Percentiles rank a stretch among this genome's conserved stretches.
phyloP scores from a whole-genome alignment of 2,329 filamentous ascomycete genomes.

The Lojkania enalia region DNA sequence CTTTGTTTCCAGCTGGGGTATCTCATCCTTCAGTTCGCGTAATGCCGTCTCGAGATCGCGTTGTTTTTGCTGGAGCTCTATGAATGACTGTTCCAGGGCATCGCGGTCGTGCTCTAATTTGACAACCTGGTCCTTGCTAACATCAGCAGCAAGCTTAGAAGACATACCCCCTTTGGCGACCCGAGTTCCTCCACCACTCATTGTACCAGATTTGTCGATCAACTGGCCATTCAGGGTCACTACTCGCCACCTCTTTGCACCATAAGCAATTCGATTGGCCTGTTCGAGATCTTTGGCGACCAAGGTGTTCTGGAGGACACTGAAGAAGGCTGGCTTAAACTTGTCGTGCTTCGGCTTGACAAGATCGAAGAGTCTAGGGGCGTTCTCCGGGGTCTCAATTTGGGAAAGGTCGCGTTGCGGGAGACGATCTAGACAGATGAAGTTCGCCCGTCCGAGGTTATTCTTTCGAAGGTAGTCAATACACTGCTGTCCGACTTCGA shows the following conservation, averaged over 20 bases:
- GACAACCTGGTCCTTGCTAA: conserved; percentile 82
- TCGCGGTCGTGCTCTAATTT: conserved; percentile 90
- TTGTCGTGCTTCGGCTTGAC: conserved; percentile 85
- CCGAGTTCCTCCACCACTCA: conserved; percentile 93
- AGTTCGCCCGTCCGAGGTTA: conserved; percentile 93
- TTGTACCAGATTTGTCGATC: conserved; percentile 97
- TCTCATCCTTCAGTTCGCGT: conserved; percentile 72
- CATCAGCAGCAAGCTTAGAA: conserved; percentile 86
- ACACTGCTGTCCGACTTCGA: conserved; percentile 95
- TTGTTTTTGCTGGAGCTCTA: conserved; percentile 82
- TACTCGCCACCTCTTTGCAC: conserved; percentile 89
- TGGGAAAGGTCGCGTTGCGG: conserved; percentile 74
- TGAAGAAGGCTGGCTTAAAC: conserved; percentile 91
- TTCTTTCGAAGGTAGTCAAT: conserved; percentile 98
- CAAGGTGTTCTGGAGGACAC: conserved; percentile 90
- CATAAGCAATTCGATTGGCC: conserved; percentile 95
- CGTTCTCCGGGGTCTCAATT: conserved; percentile 88
- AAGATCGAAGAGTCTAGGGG: conserved; percentile 89
- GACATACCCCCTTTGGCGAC: conserved; percentile 96
- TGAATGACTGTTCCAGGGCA: conserved; percentile 77
- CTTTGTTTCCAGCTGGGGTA: conserved; percentile 83
- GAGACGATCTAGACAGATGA: conserved; percentile 91
- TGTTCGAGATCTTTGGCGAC: conserved; percentile 93
- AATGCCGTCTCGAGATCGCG: conserved; percentile 75
- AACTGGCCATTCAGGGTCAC: conserved; percentile 94